phyloP scores from a whole-genome alignment of 768 basidiomycete genomes.

The Sarcodon sp. region DNA sequence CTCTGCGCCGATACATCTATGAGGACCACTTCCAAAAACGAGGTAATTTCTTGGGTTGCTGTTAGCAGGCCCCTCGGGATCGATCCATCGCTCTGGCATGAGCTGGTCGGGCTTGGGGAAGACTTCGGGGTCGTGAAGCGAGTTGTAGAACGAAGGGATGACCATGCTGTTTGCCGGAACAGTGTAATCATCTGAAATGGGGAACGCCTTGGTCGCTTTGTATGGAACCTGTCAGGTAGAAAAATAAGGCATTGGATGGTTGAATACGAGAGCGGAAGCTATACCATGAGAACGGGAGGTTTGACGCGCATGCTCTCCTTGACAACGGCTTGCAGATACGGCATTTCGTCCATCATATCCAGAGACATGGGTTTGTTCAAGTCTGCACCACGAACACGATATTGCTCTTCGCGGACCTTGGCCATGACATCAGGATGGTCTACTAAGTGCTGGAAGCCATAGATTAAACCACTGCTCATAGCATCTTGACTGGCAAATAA shows the following conservation, averaged over 20 bases:
- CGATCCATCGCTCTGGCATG: constrained; percentile 87
- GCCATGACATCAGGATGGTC: constrained; percentile 83
- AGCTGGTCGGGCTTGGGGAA: constrained; percentile 82
- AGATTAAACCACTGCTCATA: constrained; percentile 95
- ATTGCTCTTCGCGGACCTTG: constrained; percentile 88
- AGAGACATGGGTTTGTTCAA: constrained; percentile 66
- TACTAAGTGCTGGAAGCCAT: constrained; percentile 91
- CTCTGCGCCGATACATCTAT: constrained; percentile 85
- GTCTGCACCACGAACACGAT: constrained; percentile 69
- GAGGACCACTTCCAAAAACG: constrained; percentile 89
- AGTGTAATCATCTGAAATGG: constrained; percentile 83
- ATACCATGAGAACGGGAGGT: constrained; percentile 94
- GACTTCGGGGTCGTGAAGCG: constrained; percentile 78
- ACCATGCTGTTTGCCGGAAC: constrained; percentile 89
- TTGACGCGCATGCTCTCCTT: constrained; percentile 87
- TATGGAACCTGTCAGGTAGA: constrained; percentile 68
- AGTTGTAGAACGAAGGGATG: constrained; percentile 88
- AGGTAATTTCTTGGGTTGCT: constrained; percentile 89
- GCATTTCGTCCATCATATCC: constrained; percentile 86
- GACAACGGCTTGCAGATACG: constrained; percentile 83
- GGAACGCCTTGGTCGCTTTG: constrained; percentile 79
- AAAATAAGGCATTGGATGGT: constrained; percentile 3
- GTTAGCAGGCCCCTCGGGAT: constrained; percentile 65
- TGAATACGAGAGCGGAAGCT: background rate
- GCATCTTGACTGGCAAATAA: constrained; percentile 95